Evolutionary conservation across 2,329 filamentous ascomycete species (phyloP).

Genomic region (Penicillium sumatraense): DNA sequence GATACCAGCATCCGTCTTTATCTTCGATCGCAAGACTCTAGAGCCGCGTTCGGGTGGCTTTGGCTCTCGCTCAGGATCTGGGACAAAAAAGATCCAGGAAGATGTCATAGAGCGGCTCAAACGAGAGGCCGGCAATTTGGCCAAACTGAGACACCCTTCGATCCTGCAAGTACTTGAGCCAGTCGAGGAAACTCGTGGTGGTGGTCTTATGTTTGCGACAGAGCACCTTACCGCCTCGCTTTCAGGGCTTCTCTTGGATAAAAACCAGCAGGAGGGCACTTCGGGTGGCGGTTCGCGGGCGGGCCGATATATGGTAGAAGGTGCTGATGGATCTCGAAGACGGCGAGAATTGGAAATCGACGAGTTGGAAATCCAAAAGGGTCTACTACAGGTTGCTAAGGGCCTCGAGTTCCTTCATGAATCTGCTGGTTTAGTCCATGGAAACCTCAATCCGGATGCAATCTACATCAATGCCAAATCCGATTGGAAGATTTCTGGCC

Average conservation of each 20-base stretch:
- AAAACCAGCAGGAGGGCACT: slow-evolving; percentile 80
- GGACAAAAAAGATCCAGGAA: slow-evolving; percentile 79
- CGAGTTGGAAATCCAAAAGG: slow-evolving; percentile 97
- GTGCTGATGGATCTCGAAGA: slow-evolving; percentile 72
- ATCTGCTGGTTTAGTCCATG: slow-evolving; percentile 90
- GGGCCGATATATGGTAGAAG: slow-evolving; percentile 81
- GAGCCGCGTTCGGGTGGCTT: slow-evolving; percentile 70
- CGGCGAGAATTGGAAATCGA: slow-evolving; percentile 89
- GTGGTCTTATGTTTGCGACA: slow-evolving; percentile 93
- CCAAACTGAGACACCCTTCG: slow-evolving; percentile 85
- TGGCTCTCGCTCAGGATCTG: slow-evolving; percentile 64
- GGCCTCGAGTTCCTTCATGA: slow-evolving; percentile 95
- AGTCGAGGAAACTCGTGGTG: slow-evolving; percentile 88
- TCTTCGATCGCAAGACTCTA: slow-evolving; percentile 88
- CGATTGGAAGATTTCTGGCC: slow-evolving; percentile 98
- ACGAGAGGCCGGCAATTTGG: slow-evolving; percentile 87
- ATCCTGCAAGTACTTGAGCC: slow-evolving; percentile 92
- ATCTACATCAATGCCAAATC: slow-evolving; percentile 96
- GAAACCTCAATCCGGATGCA: slow-evolving; percentile 90
- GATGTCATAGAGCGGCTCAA: slow-evolving; percentile 90
- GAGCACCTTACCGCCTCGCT: slow-evolving; percentile 91
- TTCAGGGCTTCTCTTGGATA: slow-evolving; percentile 78
- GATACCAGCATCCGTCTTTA: slow-evolving; percentile 86
- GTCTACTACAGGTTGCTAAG: slow-evolving; percentile 88
- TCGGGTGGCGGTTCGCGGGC: slow-evolving; percentile 71